A percentile compares a stretch with the other conserved stretches of the same genome.
These are phyloP conservation scores for Trichoderma afroharzianum DNA, from an alignment of 2,329 filamentous ascomycete species.

Conservation along the genomic window DNA sequence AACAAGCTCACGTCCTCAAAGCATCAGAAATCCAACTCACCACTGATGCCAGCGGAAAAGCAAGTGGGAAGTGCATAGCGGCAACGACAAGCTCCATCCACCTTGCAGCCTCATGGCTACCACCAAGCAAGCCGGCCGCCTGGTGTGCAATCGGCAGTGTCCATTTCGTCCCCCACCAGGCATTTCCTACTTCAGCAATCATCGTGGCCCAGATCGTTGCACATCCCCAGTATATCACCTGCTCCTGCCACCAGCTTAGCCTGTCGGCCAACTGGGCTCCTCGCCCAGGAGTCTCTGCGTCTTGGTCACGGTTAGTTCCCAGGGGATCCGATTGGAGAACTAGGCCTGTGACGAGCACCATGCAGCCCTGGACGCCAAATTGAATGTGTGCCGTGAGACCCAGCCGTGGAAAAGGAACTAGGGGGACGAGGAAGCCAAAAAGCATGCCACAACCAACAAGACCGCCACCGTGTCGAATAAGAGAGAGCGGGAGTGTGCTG, in stretches of 20 bases:
- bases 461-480: conserved; percentile 11
- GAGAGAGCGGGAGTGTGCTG: conserved; percentile 6
- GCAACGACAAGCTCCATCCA: conserved; percentile 12
- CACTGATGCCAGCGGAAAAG: background rate
- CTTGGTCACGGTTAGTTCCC: background rate
- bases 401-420: conserved; percentile 14
- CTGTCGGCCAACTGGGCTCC: background rate
- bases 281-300: background rate
- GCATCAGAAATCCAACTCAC: background rate
- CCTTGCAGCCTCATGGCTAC: background rate
- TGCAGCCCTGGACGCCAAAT: conserved; percentile 9
- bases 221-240: background rate
- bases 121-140: conserved; percentile 1
- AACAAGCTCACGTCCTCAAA: background rate
- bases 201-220: conserved; percentile 11
- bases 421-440: conserved; percentile 16
- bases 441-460: conserved; percentile 13
- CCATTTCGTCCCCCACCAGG: conserved; percentile 15
- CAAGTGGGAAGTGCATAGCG: background rate
- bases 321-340: conserved; percentile 8
- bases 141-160: background rate
- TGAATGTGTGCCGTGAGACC: conserved; percentile 16
- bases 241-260: background rate
- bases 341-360: conserved; percentile 6
- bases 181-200: conserved; percentile 12